A percentile compares a stretch with the other conserved stretches of the same genome.
Conservation (phyloP, 305 asterid species). For the Withania somnifera region DNA sequence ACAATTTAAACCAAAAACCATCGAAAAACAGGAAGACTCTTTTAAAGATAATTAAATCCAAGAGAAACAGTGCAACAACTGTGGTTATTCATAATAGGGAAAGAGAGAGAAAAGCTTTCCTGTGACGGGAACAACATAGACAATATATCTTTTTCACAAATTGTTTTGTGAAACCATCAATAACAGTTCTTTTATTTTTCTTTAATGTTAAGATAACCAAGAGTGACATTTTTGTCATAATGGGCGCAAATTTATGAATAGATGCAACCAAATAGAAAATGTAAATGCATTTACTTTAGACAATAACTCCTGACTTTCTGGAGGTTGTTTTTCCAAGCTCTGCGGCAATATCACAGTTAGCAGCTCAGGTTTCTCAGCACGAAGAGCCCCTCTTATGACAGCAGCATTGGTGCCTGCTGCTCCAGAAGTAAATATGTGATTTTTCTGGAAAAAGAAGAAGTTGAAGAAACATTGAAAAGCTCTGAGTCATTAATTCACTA, state of each 20-base stretch:
- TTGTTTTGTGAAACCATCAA: neutral
- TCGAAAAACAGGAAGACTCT: neutral
- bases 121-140: neutral
- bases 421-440: conserved; percentile 93
- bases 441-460: conserved; percentile 43
- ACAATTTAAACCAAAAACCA: neutral
- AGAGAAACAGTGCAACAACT: neutral
- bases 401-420: conserved; percentile 99
- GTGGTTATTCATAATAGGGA: neutral
- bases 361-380: conserved; percentile 90
- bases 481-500: neutral
- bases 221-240: neutral
- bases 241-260: neutral
- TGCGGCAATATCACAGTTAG: conserved; percentile 96
- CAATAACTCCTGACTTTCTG: conserved; percentile 86
- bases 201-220: neutral
- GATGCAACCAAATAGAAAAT: neutral
- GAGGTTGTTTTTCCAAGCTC: conserved; percentile 76
- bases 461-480: neutral
- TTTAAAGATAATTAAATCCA: neutral
- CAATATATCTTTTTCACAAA: neutral
- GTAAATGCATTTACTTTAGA: conserved; percentile 50
- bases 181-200: neutral
- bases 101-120: neutral
- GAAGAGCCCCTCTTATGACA: conserved; percentile 96